Evolutionary conservation across 2,329 filamentous ascomycete genomes (phyloP).

Genomic region (Calycina herbarum): DNA sequence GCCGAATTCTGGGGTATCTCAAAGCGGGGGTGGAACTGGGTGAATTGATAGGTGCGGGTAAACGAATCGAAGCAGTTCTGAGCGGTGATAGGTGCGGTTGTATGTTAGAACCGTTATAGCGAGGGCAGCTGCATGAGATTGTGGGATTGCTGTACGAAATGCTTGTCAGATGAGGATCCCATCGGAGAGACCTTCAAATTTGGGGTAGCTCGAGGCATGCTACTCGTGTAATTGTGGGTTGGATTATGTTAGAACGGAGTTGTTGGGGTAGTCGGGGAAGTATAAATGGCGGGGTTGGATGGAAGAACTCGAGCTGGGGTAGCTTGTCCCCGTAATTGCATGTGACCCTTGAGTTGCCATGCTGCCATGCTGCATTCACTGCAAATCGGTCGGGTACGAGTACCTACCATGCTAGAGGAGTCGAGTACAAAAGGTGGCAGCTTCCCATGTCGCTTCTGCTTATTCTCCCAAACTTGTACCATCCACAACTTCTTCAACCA

Average conservation of each 20-base stretch:
- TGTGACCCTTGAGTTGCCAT: background rate
- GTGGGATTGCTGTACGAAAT: background rate
- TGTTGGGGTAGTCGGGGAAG: background rate
- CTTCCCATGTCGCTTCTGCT: background rate
- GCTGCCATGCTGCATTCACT: background rate
- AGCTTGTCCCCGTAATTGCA: background rate
- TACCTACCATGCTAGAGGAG: background rate
- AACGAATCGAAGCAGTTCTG: background rate
- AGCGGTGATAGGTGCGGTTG: background rate
- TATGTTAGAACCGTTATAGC: background rate
- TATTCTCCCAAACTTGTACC: background rate
- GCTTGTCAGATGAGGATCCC: background rate
- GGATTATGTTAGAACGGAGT: background rate
- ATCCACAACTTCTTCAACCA: slow-evolving; percentile 1
- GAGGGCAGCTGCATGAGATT: background rate
- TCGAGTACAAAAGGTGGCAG: background rate
- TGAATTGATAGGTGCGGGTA: background rate
- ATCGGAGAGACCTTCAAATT: background rate
- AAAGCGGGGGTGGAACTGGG: background rate
- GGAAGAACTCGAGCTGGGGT: background rate
- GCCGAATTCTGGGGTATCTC: background rate
- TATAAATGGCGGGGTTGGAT: background rate
- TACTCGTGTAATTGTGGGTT: background rate
- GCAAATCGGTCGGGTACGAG: background rate
- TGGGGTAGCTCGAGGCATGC: background rate